These are phyloP conservation scores for Fibroporia radiculosa DNA, from an alignment of 768 basidiomycete genomes.

Conservation along the genomic window DNA sequence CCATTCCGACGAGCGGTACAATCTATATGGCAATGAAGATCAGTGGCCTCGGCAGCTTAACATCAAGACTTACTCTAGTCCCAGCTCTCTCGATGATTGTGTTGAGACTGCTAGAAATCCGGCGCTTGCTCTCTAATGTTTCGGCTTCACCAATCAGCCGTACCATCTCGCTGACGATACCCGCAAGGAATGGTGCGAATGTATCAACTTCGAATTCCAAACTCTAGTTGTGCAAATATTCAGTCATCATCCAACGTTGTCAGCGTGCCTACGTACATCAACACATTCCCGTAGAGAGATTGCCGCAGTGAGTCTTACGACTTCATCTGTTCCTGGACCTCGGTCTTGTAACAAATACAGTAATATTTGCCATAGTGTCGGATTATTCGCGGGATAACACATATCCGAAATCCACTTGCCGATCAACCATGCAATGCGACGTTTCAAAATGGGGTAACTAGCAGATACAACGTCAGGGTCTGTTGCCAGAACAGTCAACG, in stretches of 20 bases:
- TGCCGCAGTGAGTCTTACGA: constrained; percentile 82
- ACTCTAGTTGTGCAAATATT: too few species aligned
- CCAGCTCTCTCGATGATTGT: constrained; percentile 51
- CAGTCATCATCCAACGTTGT: background rate
- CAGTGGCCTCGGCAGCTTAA: too few species aligned
- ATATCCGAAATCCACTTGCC: constrained; percentile 82
- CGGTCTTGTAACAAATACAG: constrained; percentile 67
- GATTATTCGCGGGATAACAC: constrained; percentile 49
- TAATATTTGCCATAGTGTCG: constrained; percentile 73
- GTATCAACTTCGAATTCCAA: constrained; percentile 50
- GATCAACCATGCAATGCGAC: constrained; percentile 92
- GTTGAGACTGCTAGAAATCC: constrained; percentile 64
- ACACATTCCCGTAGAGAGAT: constrained; percentile 74
- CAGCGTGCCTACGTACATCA: constrained; percentile 53
- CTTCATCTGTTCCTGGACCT: constrained; percentile 65
- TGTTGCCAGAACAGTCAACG: background rate
- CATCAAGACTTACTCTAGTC: constrained; percentile 22
- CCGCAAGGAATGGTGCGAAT: constrained; percentile 65
- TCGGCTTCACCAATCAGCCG: constrained; percentile 64
- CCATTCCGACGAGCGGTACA: constrained; percentile 50
- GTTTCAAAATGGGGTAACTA: constrained; percentile 87
- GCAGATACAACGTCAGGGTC: background rate
- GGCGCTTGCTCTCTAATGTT: constrained; percentile 67
- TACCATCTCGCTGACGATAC: constrained; percentile 58
- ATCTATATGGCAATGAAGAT: too few species aligned